A percentile compares a stretch with the other conserved stretches of the same genome.
Evolutionary conservation across 2,329 filamentous ascomycete genomes (phyloP).

Genomic region (Sclerotiophoma versabilis): DNA sequence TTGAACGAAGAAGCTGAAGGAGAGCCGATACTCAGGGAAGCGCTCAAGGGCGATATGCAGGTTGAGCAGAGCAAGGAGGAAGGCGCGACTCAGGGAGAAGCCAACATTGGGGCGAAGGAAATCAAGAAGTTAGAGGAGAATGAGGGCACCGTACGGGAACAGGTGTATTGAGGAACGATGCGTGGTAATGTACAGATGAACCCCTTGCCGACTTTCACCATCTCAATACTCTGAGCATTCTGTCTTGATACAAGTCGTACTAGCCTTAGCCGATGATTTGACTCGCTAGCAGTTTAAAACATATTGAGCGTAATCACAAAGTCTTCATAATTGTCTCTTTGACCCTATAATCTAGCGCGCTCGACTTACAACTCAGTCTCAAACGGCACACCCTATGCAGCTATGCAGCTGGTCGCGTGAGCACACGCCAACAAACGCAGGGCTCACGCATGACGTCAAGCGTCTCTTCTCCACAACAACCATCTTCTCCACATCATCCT

Average conservation of each 20-base stretch:
- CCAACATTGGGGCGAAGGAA: slow-evolving; percentile 17
- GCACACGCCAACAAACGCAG: neutral
- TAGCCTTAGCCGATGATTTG: neutral
- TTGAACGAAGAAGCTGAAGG: neutral
- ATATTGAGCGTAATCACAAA: too few species aligned
- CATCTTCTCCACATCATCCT: neutral
- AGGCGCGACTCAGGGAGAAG: slow-evolving; percentile 22
- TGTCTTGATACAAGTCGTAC: neutral
- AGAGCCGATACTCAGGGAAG: slow-evolving; percentile 40
- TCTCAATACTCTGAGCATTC: too few species aligned
- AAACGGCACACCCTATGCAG: neutral
- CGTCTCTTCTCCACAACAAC: neutral
- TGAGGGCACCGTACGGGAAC: slow-evolving; percentile 40
- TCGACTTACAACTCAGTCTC: too few species aligned
- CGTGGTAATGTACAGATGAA: too few species aligned
- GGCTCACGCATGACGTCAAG: slow-evolving; percentile 6
- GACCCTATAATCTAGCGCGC: too few species aligned
- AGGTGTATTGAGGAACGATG: slow-evolving; percentile 37
- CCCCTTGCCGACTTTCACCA: too few species aligned
- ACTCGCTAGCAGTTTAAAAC: too few species aligned
- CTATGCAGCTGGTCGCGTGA: slow-evolving; percentile 12
- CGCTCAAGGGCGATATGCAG: slow-evolving; percentile 45
- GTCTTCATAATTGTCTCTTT: neutral
- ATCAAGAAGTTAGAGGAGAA: slow-evolving; percentile 41
- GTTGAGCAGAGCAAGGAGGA: slow-evolving; percentile 41